Evolutionary conservation across 2,329 filamentous ascomycete genomes (phyloP).

Genomic region (Aulographum hederae): DNA sequence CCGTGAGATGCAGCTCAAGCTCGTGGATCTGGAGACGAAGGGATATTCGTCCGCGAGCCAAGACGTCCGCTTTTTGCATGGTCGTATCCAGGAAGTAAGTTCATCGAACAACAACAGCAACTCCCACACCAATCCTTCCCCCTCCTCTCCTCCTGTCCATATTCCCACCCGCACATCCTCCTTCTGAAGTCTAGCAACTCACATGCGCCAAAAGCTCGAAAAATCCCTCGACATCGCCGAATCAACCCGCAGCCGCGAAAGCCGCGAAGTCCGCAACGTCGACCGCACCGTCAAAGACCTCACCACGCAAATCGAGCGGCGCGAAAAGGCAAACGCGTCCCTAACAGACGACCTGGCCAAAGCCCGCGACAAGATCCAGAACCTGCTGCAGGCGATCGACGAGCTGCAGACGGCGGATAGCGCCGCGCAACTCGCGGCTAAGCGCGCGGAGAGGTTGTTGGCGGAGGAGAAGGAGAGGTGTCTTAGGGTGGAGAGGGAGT

Average conservation of each 20-base stretch:
- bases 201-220: constrained; percentile 47
- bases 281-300: constrained; percentile 90
- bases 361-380: constrained; percentile 78
- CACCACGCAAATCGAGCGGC: constrained; percentile 78
- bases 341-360: constrained; percentile 69
- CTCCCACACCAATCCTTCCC: background rate
- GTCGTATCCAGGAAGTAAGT: constrained; percentile 83
- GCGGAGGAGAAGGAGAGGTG: constrained; percentile 74
- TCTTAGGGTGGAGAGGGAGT: constrained; percentile 66
- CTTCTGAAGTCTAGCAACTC: constrained; percentile 4
- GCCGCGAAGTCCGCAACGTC: constrained; percentile 76
- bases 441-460: constrained; percentile 76
- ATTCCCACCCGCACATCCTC: background rate
- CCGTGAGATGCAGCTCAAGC: constrained; percentile 75
- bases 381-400: constrained; percentile 78
- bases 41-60: constrained; percentile 88
- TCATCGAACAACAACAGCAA: background rate
- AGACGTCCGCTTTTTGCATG: constrained; percentile 87
- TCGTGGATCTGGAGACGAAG: constrained; percentile 92
- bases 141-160: background rate
- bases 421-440: constrained; percentile 58
- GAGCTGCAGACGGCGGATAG: constrained; percentile 83
- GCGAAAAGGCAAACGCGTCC: constrained; percentile 70
- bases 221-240: constrained; percentile 71
- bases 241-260: constrained; percentile 57